Evolutionary conservation across 371 early-diverging fungal species (phyloP).

Genomic region (Mucor velutinosus): DNA sequence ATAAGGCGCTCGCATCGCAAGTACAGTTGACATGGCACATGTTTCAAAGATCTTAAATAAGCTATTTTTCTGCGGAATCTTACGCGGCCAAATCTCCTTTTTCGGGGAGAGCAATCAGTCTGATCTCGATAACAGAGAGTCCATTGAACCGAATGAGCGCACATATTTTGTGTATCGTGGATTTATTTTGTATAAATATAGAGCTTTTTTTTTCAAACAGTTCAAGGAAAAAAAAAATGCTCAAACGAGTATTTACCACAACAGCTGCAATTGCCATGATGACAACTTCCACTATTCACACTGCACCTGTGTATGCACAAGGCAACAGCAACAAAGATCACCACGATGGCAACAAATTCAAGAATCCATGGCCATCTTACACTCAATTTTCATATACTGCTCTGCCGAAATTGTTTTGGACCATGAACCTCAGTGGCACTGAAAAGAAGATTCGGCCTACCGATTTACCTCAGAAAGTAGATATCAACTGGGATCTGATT

Average conservation of each 20-base stretch:
- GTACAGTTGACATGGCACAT: too few relatives aligned
- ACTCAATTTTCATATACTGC: neutral
- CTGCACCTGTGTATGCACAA: constrained; percentile 13
- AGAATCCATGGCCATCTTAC: constrained; percentile 33
- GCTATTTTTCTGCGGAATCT: neutral
- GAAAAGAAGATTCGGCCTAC: neutral
- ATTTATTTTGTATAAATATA: neutral
- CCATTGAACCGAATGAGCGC: neutral
- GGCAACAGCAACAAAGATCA: constrained; percentile 15
- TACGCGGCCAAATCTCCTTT: neutral
- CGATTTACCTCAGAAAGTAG: constrained; percentile 20
- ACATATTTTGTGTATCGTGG: neutral
- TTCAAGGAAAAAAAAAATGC: neutral
- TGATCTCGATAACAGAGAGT: neutral
- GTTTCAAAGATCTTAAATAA: too few relatives aligned
- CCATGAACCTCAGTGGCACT: neutral
- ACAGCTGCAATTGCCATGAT: neutral
- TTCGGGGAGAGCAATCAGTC: neutral
- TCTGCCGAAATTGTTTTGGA: neutral
- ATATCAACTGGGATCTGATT: constrained; percentile 26
- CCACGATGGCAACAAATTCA: constrained; percentile 18
- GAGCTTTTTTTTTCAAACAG: neutral
- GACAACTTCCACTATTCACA: neutral
- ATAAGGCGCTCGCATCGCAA: too few relatives aligned
- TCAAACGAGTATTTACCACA: neutral